Percentiles rank a stretch among this genome's conserved stretches.
These are phyloP conservation scores for Diaporthe citri DNA, from an alignment of 2,329 filamentous ascomycete species.

Conservation along the genomic window DNA sequence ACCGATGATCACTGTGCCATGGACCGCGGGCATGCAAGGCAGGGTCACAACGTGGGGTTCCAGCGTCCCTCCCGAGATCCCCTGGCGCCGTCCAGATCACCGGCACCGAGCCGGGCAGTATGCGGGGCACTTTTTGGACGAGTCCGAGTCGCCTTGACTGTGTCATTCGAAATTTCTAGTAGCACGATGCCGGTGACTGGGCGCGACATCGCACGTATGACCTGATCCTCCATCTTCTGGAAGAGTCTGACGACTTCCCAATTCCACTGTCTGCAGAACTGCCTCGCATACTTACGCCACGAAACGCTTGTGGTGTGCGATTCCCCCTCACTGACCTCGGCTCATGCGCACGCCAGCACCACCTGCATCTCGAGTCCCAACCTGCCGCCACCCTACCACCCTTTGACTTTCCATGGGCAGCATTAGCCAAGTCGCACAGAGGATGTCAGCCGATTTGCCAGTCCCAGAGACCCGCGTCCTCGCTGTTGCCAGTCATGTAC, in stretches of 20 bases:
- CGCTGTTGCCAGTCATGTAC: conserved; percentile 95
- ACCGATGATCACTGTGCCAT: conserved; percentile 22
- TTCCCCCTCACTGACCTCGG: conserved; percentile 15
- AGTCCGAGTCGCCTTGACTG: conserved; percentile 24
- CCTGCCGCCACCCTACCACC: neutral
- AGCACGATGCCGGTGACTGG: conserved; percentile 27
- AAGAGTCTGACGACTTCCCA: neutral
- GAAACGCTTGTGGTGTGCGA: neutral
- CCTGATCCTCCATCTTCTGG: neutral
- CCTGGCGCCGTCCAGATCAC: conserved; percentile 4
- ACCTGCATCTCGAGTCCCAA: neutral
- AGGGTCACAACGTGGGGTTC: conserved; percentile 37
- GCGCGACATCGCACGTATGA: conserved; percentile 14
- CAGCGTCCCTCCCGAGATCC: neutral
- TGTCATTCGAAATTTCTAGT: conserved; percentile 34
- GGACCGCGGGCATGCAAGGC: conserved; percentile 15
- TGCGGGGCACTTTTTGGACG: conserved; percentile 35
- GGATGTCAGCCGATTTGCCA: conserved; percentile 56
- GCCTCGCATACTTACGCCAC: neutral
- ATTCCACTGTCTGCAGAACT: conserved; percentile 8
- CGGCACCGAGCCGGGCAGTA: conserved; percentile 14
- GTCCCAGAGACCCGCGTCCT: conserved; percentile 77
- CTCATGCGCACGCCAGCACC: conserved; percentile 9
- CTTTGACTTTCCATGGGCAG: conserved; percentile 16
- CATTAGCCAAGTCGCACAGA: conserved; percentile 26